Evolutionary conservation across 164 flowering plant genomes (phyloP).

Genomic region (Dillenia suffruticosa): DNA sequence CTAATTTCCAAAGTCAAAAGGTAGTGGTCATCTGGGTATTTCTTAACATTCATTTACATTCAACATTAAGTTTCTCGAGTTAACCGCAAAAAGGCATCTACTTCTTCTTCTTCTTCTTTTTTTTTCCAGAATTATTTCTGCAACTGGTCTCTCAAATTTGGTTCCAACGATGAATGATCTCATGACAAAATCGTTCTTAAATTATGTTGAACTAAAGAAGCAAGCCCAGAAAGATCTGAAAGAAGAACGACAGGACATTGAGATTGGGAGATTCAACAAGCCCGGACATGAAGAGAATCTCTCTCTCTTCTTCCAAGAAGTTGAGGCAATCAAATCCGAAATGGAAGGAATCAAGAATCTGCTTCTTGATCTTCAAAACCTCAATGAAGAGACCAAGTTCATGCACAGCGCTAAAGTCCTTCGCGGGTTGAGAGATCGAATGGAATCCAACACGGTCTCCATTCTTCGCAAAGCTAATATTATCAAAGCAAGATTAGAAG

Average conservation of each 20-base stretch:
- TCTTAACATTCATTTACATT: not conserved
- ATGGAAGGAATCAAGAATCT: conserved; percentile 66
- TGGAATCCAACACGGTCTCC: conserved; percentile 61
- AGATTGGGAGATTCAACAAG: conserved; percentile 26
- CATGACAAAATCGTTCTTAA: conserved; percentile 81
- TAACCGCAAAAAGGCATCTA: not conserved
- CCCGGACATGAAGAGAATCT: conserved; percentile 55
- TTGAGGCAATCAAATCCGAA: conserved; percentile 40
- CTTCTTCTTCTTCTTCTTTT: not conserved
- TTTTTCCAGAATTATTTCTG: not conserved
- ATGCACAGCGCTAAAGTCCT: conserved; percentile 61
- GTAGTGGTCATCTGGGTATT: too few relatives aligned
- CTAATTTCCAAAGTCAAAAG: too few relatives aligned
- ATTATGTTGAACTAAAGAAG: conserved; percentile 84
- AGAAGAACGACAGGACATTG: conserved; percentile 39
- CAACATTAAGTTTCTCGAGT: not conserved
- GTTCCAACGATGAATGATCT: conserved; percentile 76
- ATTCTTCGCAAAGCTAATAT: conserved; percentile 57
- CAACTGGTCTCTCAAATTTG: conserved; percentile 19
- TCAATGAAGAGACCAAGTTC: conserved; percentile 61
- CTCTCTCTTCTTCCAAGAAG: conserved; percentile 54
- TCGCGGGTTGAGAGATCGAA: conserved; percentile 58
- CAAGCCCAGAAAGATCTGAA: conserved; percentile 58
- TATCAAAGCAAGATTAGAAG: conserved; percentile 49
- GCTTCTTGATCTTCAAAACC: conserved; percentile 47